Percentiles rank a stretch among this genome's conserved stretches.
phyloP scores from a whole-genome alignment of 768 basidiomycete species.

The Leccinum aurantiacum region DNA sequence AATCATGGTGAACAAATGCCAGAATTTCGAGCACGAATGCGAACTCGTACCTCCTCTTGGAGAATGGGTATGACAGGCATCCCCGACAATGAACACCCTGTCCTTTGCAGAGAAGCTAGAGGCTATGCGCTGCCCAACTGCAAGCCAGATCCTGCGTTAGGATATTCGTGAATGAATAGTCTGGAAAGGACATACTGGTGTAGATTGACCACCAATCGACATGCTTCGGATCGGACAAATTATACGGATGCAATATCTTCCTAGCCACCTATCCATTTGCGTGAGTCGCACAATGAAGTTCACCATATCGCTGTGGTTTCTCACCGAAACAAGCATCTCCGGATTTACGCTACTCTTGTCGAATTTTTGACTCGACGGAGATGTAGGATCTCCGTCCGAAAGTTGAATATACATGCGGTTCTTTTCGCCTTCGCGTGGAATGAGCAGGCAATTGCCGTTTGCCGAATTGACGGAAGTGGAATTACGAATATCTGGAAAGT shows the following conservation, averaged over 20 bases:
- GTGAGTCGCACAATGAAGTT: background rate
- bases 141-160: background rate
- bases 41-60: slow-evolving; percentile 52
- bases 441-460: background rate
- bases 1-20: background rate
- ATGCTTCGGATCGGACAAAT: background rate
- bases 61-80: slow-evolving; percentile 68
- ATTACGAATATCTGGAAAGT: background rate
- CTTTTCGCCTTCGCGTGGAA: background rate
- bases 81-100: slow-evolving; percentile 72
- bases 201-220: background rate
- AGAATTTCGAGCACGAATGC: background rate
- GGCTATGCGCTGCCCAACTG: slow-evolving; percentile 73
- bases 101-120: slow-evolving; percentile 55
- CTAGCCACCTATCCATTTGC: background rate
- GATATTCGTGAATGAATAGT: background rate
- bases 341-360: background rate
- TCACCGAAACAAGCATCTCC: background rate
- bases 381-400: background rate
- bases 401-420: background rate
- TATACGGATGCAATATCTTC: background rate
- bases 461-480: background rate
- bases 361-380: background rate
- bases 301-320: background rate
- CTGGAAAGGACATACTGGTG: background rate